A percentile compares a stretch with the other conserved stretches of the same genome.
Conservation (phyloP, 805 yeast genomes). For the Saccharomyces eubayanus region DNA sequence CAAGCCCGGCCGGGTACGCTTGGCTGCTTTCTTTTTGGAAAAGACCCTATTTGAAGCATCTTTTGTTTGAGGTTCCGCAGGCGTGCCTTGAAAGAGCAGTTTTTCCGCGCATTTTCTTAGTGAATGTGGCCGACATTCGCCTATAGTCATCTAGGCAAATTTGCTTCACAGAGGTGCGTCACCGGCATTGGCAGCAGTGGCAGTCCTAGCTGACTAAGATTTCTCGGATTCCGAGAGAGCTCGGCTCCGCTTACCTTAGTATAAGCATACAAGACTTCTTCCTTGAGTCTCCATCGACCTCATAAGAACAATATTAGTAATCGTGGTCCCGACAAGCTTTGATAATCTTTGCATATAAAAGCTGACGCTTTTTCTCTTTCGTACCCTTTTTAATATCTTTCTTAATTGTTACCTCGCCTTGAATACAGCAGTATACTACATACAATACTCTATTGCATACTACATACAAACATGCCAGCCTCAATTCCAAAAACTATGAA, state of each 20-base stretch:
- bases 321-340: neutral
- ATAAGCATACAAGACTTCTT: neutral
- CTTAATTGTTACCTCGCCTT: neutral
- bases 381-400: neutral
- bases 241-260: neutral
- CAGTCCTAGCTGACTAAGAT: neutral
- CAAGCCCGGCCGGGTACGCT: too few species aligned
- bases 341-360: neutral
- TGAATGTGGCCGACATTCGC: too few species aligned
- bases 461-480: neutral
- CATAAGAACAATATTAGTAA: neutral
- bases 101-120: too few species aligned
- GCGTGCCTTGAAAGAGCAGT: too few species aligned
- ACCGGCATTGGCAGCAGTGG: neutral
- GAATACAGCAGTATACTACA: neutral
- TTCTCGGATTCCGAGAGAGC: too few species aligned
- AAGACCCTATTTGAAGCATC: too few species aligned
- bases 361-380: neutral
- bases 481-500: slow-evolving; percentile 29
- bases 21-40: too few species aligned
- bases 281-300: neutral
- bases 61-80: too few species aligned
- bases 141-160: too few species aligned
- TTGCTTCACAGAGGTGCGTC: neutral
- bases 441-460: neutral